phyloP scores from a whole-genome alignment of 208 protist species.

The Perkinsela sp. region DNA sequence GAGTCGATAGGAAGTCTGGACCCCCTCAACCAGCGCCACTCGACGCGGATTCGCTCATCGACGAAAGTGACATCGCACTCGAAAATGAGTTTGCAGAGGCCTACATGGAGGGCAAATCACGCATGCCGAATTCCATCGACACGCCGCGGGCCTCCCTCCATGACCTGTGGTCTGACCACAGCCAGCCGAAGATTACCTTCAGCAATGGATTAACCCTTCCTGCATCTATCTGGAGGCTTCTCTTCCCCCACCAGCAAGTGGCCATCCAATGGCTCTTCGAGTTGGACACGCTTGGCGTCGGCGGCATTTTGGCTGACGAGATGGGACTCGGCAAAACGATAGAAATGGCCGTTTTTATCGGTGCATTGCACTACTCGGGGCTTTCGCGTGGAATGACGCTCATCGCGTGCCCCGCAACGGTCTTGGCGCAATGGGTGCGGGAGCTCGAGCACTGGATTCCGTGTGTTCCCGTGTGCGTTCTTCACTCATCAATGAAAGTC shows the following conservation, averaged over 20 bases:
- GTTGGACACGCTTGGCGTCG: conserved; percentile 47
- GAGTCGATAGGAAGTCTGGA: background rate
- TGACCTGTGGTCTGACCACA: background rate
- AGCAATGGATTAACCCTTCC: conserved; percentile 2
- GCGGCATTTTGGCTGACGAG: conserved; percentile 84
- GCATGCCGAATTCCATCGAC: background rate
- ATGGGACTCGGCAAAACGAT: conserved; percentile 89
- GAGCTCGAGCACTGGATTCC: conserved; percentile 80
- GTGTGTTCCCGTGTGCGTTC: conserved; percentile 28
- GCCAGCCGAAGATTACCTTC: background rate
- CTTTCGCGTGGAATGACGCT: conserved; percentile 44
- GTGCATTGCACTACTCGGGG: conserved; percentile 29
- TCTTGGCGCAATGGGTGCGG: conserved; percentile 65
- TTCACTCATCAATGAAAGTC: conserved; percentile 33
- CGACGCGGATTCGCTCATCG: background rate
- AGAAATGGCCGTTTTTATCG: conserved; percentile 65
- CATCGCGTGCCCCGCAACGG: conserved; percentile 70
- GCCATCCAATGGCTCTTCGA: conserved; percentile 79
- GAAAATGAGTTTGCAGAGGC: background rate
- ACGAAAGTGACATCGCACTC: background rate
- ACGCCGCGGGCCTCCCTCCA: background rate
- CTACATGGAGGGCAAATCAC: background rate
- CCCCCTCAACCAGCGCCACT: background rate
- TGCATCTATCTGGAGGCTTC: conserved; percentile 13
- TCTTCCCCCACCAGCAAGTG: conserved; percentile 74